These are phyloP conservation scores for Penicillium sp. DNA, from an alignment of 2,329 filamentous ascomycete genomes.

Conservation along the genomic window DNA sequence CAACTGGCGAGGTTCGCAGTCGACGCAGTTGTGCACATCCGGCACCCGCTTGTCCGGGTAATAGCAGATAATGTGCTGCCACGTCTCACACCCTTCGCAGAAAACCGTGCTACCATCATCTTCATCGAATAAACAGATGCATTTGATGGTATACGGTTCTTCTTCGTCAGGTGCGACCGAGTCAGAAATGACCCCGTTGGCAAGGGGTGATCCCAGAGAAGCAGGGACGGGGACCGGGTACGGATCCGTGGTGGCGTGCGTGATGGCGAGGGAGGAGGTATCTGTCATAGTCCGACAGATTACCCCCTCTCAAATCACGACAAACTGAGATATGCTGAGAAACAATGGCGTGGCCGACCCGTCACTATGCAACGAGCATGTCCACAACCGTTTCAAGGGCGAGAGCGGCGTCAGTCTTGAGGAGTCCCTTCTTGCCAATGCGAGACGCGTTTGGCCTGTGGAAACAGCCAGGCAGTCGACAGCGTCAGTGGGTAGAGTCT, in stretches of 20 bases:
- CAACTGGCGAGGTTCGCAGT: constrained; percentile 78
- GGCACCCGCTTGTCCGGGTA: constrained; percentile 77
- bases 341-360: constrained; percentile 22
- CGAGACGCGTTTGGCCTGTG: constrained; percentile 22
- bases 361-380: constrained; percentile 29
- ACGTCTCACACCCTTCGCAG: constrained; percentile 93
- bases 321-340: constrained; percentile 29
- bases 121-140: constrained; percentile 89
- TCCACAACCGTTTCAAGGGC: constrained; percentile 19
- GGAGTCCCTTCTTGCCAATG: constrained; percentile 16
- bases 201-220: constrained; percentile 47
- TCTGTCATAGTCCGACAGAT: constrained; percentile 60
- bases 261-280: constrained; percentile 54
- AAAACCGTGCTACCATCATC: constrained; percentile 98
- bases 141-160: constrained; percentile 85
- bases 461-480: not conserved
- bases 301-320: constrained; percentile 47
- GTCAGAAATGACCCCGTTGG: constrained; percentile 49
- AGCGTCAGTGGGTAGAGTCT: not conserved
- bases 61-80: constrained; percentile 98
- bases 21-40: constrained; percentile 82
- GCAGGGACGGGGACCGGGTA: constrained; percentile 52
- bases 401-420: constrained; percentile 4
- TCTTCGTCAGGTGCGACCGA: constrained; percentile 48
- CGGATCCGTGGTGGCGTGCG: constrained; percentile 52